Evolutionary conservation across 805 yeast genomes (phyloP).

Genomic region (Kregervanrija delftensis): DNA sequence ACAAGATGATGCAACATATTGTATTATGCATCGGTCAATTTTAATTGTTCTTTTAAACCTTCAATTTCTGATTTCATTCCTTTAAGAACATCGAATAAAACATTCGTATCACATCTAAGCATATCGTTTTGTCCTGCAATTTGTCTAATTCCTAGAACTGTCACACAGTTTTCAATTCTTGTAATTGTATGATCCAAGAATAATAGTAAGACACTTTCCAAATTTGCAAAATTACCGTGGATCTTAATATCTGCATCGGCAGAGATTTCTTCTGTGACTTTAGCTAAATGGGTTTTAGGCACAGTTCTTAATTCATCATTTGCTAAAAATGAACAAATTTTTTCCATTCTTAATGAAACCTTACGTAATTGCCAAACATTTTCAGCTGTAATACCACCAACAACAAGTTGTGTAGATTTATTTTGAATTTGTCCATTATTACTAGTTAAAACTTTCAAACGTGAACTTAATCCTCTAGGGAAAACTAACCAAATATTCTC

Average conservation of each 20-base stretch:
- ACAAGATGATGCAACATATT: too few relatives aligned
- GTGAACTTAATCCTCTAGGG: conserved; percentile 55
- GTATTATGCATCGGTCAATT: too few relatives aligned
- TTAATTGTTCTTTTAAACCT: not conserved
- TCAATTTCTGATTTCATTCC: conserved; percentile 7
- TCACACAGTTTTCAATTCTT: conserved; percentile 57
- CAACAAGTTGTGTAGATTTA: conserved; percentile 18
- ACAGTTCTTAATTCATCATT: conserved; percentile 32
- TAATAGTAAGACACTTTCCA: conserved; percentile 41
- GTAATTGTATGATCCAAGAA: conserved; percentile 61
- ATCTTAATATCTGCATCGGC: conserved; percentile 14
- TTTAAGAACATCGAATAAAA: conserved; percentile 4
- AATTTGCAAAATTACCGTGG: conserved; percentile 8
- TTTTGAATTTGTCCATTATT: conserved; percentile 28
- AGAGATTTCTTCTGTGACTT: conserved; percentile 12
- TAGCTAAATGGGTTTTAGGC: conserved; percentile 4
- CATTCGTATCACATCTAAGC: not conserved
- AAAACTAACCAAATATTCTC: conserved; percentile 76
- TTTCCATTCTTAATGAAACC: conserved; percentile 51
- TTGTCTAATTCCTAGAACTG: conserved; percentile 34
- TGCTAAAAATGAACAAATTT: conserved; percentile 42
- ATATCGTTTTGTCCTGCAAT: conserved; percentile 2
- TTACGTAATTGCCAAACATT: conserved; percentile 38
- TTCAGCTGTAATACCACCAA: conserved; percentile 25
- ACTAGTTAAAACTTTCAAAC: conserved; percentile 39